Evolutionary conservation across 495 filamentous ascomycete genomes (phyloP), one percentile per base, ranked within the genome.

Genomic region (Ramalina intermedia): DNA sequence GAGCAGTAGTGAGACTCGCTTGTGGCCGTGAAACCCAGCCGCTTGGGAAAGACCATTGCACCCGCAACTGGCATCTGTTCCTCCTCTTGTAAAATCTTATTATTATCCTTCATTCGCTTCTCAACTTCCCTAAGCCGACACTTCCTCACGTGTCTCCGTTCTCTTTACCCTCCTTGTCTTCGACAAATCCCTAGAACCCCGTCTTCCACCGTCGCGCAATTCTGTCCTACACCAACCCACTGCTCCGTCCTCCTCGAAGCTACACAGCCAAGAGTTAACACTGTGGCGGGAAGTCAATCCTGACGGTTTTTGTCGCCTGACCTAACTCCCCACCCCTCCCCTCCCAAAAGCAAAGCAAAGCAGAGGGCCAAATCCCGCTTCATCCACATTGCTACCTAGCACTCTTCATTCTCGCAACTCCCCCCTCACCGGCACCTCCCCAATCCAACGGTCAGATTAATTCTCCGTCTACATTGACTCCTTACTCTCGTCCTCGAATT

Each of bases 201-300:
- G 11, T 44, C 4, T 21, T 27, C 17, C 17, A 21, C 42, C n/a
- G 3, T 26, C 17, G 42, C 17, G 18, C 18, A 44, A 13, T 12
- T 6, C 24, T 44, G 24, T 44, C 17, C 42, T 26, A 24, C 24
- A 9, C 29, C 29, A 9, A 33, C 23, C 6, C 29, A 33, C 7
- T 33, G 29, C 29, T 33, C 29, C 29, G 29, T 33, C 29, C 29
- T 33, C 29, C 29, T 33, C 29, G 29, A 33, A 33, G 29, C 29
- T 27, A 20, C n/a, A 16, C n/a, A 44, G 42, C 42, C 42, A 44
- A 16, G n/a, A 23, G 39, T 23, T 26, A 21, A 16, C 17, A 44
- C n/a, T 16, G 42, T 44, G 42, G 42, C 42, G 42, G 26, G 44
- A 47, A 47, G 44, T 47, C 44, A 47, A 37, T 47, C 27, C 17